Conservation (phyloP, 805 yeast species). For the Komagataella populi region DNA sequence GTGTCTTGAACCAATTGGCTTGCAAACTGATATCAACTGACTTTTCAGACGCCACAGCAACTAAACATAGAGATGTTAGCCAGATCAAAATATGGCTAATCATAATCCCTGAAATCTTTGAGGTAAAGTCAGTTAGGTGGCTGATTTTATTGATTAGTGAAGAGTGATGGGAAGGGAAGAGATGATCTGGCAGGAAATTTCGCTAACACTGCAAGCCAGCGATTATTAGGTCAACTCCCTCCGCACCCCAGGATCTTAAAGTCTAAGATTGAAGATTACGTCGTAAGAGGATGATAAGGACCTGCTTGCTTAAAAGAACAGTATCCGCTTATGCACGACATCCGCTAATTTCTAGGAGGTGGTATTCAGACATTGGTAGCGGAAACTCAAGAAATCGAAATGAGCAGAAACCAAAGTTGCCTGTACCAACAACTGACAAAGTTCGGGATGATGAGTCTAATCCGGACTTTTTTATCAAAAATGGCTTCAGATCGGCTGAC, state of each 20-base stretch:
- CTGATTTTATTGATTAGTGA: not conserved
- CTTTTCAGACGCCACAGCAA: conserved; percentile 3
- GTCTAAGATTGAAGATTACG: not conserved
- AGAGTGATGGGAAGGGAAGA: not conserved
- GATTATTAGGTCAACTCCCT: not conserved
- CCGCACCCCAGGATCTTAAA: not conserved
- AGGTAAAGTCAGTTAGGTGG: too few relatives aligned
- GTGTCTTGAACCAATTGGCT: conserved; percentile 26
- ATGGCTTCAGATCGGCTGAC: not conserved
- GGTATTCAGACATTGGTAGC: not conserved
- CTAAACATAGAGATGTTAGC: not conserved
- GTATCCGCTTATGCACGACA: not conserved
- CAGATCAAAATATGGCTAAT: not conserved
- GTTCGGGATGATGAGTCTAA: not conserved
- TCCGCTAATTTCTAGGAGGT: not conserved
- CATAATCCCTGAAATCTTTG: not conserved
- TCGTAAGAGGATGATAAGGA: not conserved
- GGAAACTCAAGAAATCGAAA: not conserved
- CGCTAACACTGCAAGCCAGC: not conserved
- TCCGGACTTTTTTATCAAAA: not conserved
- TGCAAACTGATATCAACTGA: conserved; percentile 17
- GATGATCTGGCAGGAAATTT: not conserved
- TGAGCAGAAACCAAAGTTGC: not conserved
- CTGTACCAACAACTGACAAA: not conserved
- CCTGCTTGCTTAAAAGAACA: not conserved